Conservation (phyloP, 805 yeast genomes). For the Schwanniomyces pseudopolymorphus region DNA sequence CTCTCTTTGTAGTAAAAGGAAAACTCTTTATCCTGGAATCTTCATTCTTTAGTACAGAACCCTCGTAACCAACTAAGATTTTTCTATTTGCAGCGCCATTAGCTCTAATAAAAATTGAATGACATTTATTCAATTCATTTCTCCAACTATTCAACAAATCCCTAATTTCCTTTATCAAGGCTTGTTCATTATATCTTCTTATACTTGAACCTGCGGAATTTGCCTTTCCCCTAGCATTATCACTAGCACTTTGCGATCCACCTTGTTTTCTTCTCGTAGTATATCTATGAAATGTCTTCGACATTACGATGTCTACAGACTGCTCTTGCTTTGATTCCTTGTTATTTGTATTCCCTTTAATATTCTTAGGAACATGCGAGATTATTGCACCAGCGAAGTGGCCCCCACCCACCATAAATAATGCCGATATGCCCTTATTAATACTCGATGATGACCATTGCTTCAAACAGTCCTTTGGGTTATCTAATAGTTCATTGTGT, state of each 20-base stretch:
- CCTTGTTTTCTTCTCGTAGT: slow-evolving; percentile 97
- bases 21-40: slow-evolving; percentile 68
- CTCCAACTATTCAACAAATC: slow-evolving; percentile 69
- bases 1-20: slow-evolving; percentile 89
- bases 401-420: slow-evolving; percentile 96
- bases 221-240: slow-evolving; percentile 91
- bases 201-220: slow-evolving; percentile 92
- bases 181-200: slow-evolving; percentile 87
- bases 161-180: slow-evolving; percentile 74
- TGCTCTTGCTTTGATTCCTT: slow-evolving; percentile 54
- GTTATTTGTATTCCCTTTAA: slow-evolving; percentile 54
- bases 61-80: slow-evolving; percentile 65
- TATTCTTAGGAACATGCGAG: slow-evolving; percentile 60
- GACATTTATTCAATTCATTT: slow-evolving; percentile 55
- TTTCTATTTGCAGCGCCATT: slow-evolving; percentile 68
- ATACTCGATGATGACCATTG: slow-evolving; percentile 26
- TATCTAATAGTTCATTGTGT: slow-evolving; percentile 28
- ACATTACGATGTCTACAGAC: slow-evolving; percentile 63
- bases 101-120: slow-evolving; percentile 76
- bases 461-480: slow-evolving; percentile 52
- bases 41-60: slow-evolving; percentile 46
- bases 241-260: slow-evolving; percentile 92
- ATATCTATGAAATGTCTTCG: slow-evolving; percentile 89
- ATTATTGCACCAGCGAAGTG: slow-evolving; percentile 96
- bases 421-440: slow-evolving; percentile 55